Percentiles rank a stretch among this genome's conserved stretches.
These are phyloP conservation scores for Tetradesmus obliquus DNA, from an alignment of 139 green algal genomes.

Conservation along the genomic window DNA sequence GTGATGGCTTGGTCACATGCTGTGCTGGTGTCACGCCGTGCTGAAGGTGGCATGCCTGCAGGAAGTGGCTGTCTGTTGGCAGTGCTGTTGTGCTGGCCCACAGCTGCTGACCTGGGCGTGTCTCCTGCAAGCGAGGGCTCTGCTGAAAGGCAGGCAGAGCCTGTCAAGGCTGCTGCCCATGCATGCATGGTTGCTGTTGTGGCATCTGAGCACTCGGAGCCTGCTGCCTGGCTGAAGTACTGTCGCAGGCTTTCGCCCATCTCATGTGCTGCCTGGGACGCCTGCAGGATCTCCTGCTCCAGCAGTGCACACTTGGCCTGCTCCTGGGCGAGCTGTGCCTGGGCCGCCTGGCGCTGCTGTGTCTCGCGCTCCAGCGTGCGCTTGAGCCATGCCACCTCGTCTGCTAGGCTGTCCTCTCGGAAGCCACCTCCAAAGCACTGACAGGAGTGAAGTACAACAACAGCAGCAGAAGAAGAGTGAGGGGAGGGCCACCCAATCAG, in stretches of 20 bases:
- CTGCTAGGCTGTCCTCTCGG: background rate
- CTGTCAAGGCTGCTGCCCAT: background rate
- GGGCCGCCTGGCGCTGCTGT: background rate
- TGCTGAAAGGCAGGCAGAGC: background rate
- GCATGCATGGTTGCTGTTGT: background rate
- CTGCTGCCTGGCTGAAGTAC: constrained; percentile 28
- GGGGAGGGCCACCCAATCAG: too few species aligned
- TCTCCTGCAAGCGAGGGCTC: background rate
- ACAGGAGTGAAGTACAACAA: background rate
- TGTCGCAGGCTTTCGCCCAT: constrained; percentile 40
- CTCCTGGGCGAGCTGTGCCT: background rate
- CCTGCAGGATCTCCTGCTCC: constrained; percentile 24
- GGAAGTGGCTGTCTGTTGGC: background rate
- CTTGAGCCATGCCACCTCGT: constrained; percentile 1
- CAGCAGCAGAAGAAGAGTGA: background rate
- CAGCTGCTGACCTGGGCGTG: background rate
- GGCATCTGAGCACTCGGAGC: background rate
- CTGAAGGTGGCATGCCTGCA: background rate
- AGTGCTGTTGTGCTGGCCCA: background rate
- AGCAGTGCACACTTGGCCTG: constrained; percentile 18
- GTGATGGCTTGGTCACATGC: background rate
- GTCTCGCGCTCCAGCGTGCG: background rate
- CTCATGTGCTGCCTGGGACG: constrained; percentile 34
- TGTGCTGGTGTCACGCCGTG: background rate
- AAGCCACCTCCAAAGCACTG: constrained; percentile 12